Conservation (phyloP, 2,329 filamentous ascomycete genomes). For the Scopulariopsis brevicaulis region DNA sequence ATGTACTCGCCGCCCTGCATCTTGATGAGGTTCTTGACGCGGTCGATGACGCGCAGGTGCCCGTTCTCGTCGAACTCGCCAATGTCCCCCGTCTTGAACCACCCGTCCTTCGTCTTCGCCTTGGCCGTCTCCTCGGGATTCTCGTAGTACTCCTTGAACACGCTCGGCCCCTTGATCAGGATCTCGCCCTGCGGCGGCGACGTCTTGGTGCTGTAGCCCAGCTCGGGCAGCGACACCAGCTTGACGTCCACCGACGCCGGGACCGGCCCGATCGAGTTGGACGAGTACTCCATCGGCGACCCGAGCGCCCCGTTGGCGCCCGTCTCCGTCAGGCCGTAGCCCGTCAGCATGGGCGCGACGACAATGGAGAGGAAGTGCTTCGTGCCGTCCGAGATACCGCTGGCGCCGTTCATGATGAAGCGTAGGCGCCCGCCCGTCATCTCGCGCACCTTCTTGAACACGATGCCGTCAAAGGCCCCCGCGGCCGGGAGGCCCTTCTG, state of each 20-base stretch:
- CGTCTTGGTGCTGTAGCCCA: conserved; percentile 69
- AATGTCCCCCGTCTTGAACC: conserved; percentile 97
- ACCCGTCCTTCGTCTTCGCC: conserved; percentile 70
- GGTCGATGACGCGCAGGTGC: conserved; percentile 80
- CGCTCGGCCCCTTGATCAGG: conserved; percentile 67
- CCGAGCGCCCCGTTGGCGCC: conserved; percentile 72
- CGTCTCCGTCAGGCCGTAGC: conserved; percentile 93
- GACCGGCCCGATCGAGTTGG: conserved; percentile 65
- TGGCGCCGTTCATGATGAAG: conserved; percentile 89
- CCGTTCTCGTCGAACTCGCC: conserved; percentile 76
- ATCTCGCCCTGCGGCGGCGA: conserved; percentile 85
- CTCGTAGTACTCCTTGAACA: conserved; percentile 71
- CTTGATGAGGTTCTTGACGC: conserved; percentile 98
- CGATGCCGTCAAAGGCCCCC: conserved; percentile 63
- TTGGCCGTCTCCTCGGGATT: conserved; percentile 77
- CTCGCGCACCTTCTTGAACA: conserved; percentile 87
- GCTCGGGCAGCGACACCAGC: conserved; percentile 79
- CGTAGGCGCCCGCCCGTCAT: conserved; percentile 81
- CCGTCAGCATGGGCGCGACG: conserved; percentile 85
- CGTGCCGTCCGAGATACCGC: conserved; percentile 78
- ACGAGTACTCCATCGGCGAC: conserved; percentile 76
- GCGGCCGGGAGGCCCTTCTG: conserved; percentile 51
- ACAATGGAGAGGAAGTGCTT: conserved; percentile 85
- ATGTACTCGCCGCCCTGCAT: conserved; percentile 94
- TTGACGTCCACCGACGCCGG: conserved; percentile 76